phyloP scores from a whole-genome alignment of 1,139 yeast genomes.

The Scheffersomyces cryptocercus region DNA sequence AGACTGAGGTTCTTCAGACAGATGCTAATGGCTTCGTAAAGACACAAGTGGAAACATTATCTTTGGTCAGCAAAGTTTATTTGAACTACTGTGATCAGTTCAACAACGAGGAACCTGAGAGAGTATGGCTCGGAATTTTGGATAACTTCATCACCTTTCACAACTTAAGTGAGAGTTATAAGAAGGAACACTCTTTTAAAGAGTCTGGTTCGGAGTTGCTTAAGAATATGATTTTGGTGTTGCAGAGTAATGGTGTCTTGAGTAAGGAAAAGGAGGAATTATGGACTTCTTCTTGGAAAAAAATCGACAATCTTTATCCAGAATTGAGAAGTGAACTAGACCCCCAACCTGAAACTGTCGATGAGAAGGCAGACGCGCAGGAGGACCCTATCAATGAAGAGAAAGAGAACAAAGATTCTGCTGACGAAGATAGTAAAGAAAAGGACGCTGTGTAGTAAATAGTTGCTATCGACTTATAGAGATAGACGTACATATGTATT shows the following conservation, averaged over 20 bases:
- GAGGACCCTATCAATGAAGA: background rate
- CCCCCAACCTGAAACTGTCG: constrained; percentile 1
- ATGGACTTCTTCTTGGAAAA: constrained; percentile 43
- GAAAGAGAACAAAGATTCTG: constrained; percentile 5
- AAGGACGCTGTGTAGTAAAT: too few relatives aligned
- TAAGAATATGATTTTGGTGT: constrained; percentile 55
- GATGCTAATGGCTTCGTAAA: constrained; percentile 64
- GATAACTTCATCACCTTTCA: constrained; percentile 32
- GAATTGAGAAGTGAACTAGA: constrained; percentile 34
- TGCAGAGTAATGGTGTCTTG: constrained; percentile 30
- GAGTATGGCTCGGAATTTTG: constrained; percentile 39
- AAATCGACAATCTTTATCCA: constrained; percentile 47
- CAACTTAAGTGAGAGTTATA: constrained; percentile 19
- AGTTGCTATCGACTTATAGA: too few relatives aligned
- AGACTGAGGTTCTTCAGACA: constrained; percentile 65
- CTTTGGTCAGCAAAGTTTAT: constrained; percentile 70
- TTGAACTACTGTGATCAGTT: constrained; percentile 46
- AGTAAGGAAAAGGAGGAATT: constrained; percentile 21
- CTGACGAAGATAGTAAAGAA: background rate
- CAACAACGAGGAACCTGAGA: constrained; percentile 21
- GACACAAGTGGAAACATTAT: constrained; percentile 67
- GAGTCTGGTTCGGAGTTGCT: constrained; percentile 66
- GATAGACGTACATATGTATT: too few relatives aligned
- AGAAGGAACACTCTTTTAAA: constrained; percentile 36
- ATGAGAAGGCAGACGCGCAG: constrained; percentile 1